Evolutionary conservation across 176 grass and related monocot genomes (phyloP), one percentile per base, ranked within the genome.

Genomic region (Hyparrhenia diplandra): DNA sequence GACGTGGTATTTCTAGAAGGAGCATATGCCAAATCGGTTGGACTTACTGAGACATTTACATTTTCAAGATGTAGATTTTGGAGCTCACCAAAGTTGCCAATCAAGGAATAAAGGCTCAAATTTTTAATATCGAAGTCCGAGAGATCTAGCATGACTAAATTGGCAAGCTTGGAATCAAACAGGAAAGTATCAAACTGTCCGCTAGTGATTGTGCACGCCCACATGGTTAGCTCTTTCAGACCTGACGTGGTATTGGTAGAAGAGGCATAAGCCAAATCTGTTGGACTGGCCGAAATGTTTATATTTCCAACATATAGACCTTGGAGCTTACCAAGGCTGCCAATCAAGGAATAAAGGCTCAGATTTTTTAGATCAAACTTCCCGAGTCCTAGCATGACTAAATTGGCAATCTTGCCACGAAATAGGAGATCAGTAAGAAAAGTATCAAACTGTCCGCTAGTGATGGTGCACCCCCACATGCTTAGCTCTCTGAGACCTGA

Each of bases 51-150:
- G 4, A 32, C 4, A 32, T 32, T 32, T 32, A 32, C 31, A 32
- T 32, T 32, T 32, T 75, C 78, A 8, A 91, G 73, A 58, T 55
- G 55, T 40, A 91, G 73, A 27, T 43, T 25, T 69, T 74, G 83
- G 28, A 91, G 82, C n/a, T 51, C 75, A 14, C 66, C 78, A 34
- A 88, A 82, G 28, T 80, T 83, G 34, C 41, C n/a, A 45, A 91
- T 80, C 25, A 91, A 64, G 65, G 77, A 63, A 58, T 37, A 20
- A 13, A 91, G 23, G 2, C n/a, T 63, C 16, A 82, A 60, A 21
- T 78, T 37, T 32, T 29, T 77, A 10, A 79, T 66, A 58, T 74
- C 62, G 13, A 79, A 16, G 11, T 0, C 2, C 0, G 2, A 6
- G 10, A 69, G 20, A 0, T 41, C 21, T 69, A 69, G 66, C 2